Evolutionary conservation across 1,284 basidiomycete genomes (phyloP).

Genomic region (Coniophora puteana): DNA sequence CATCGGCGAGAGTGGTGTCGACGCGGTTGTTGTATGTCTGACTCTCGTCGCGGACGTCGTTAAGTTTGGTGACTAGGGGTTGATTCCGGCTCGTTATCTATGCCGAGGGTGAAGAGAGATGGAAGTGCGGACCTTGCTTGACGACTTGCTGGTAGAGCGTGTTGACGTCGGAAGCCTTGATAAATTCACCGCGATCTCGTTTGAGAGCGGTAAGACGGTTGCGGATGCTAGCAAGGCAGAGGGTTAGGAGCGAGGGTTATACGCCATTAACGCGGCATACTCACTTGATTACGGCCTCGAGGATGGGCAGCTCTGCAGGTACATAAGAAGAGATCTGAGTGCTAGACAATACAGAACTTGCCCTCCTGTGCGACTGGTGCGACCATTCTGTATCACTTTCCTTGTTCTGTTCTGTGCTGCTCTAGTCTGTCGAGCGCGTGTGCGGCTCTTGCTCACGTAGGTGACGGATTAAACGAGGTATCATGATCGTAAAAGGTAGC

Average conservation of each 20-base stretch:
- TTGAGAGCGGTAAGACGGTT: slow-evolving; percentile 87
- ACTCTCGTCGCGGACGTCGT: slow-evolving; percentile 83
- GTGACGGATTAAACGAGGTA: slow-evolving; percentile 4
- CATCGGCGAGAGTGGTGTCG: slow-evolving; percentile 90
- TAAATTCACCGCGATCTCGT: slow-evolving; percentile 85
- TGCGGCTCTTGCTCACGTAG: slow-evolving; percentile 2
- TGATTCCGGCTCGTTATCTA: neutral
- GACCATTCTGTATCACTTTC: slow-evolving; percentile 39
- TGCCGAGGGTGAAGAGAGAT: slow-evolving; percentile 2
- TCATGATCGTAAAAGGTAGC: slow-evolving; percentile 31
- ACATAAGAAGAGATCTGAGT: slow-evolving; percentile 22
- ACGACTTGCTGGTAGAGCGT: slow-evolving; percentile 91
- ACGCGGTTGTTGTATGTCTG: slow-evolving; percentile 82
- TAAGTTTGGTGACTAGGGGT: slow-evolving; percentile 80
- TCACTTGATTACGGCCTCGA: slow-evolving; percentile 93
- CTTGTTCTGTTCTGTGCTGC: neutral
- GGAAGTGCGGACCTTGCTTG: slow-evolving; percentile 82
- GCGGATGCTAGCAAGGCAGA: slow-evolving; percentile 65
- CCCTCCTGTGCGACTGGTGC: slow-evolving; percentile 74
- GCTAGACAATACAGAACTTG: slow-evolving; percentile 26
- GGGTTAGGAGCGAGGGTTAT: slow-evolving; percentile 21
- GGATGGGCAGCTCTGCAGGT: slow-evolving; percentile 82
- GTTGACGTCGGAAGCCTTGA: slow-evolving; percentile 92
- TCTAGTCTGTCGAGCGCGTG: neutral
- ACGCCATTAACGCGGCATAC: slow-evolving; percentile 21